Evolutionary conservation across 805 yeast species (phyloP), one percentile per base, ranked within the genome.

Genomic region (Lipomyces chichibuensis): DNA sequence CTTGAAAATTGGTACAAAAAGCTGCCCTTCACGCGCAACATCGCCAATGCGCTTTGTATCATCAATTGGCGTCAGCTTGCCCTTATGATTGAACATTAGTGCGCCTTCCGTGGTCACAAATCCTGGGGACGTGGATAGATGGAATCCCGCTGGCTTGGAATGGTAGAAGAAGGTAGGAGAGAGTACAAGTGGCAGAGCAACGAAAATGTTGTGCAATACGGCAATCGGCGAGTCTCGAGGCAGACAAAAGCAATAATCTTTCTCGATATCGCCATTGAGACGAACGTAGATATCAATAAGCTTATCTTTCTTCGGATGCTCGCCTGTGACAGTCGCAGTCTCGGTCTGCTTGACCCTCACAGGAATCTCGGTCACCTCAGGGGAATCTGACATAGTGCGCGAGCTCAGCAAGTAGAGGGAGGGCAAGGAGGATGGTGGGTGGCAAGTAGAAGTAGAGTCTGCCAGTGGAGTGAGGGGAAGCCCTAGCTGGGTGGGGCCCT

Each of bases 231-330:
- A 64, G 37, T 58, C 81, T 23, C 85, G 79, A 29, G 84, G 82
- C n/a, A 92, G 85, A 71, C 86, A 88, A 80, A 94, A 91, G 73
- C 97, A 91, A 79, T 92, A 93, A 77, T 94, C 99, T 77, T 89
- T 89, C 74, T 92, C 97, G 59, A 80, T 77, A 75, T 93, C 97
- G 66, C 85, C 89, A 76, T 91, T 92, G 84, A 94, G 87, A 67
- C 99, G 89, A 71, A 95, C 78, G 80, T 87, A 92, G 52, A 79
- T 69, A 65, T 79, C 84, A 73, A 79, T 77, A 32, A 69, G 69
- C 63, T 62, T 63, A 56, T 68, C 75, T 57, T 61, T 66, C 64
- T 63, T 60, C 27, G 57, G 43, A 52, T 57, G 37, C 32, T n/a
- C 35, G 43, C 43, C 46, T 11, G 53, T 46, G 57, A 17, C 54